Evolutionary conservation across 148 eudicot genomes (phyloP).

Genomic region (Beta vulgaris): DNA sequence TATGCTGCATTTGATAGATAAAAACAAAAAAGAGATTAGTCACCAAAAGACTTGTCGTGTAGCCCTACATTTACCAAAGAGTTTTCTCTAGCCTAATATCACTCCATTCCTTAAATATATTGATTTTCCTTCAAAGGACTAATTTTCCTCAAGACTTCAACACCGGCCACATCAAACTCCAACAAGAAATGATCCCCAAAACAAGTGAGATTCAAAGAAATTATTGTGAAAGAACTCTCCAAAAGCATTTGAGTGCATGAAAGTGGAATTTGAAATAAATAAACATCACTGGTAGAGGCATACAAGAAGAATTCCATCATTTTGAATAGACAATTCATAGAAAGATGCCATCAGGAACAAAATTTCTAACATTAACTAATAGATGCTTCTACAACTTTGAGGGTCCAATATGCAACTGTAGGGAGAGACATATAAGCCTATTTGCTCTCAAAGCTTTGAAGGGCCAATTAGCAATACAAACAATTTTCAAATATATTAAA

Average conservation of each 20-base stretch:
- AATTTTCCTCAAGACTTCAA: neutral
- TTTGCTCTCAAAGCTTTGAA: neutral
- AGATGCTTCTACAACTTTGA: no score
- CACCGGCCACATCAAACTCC: neutral
- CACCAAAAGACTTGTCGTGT: neutral
- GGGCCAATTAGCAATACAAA: neutral
- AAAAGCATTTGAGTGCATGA: no score
- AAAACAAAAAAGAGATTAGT: neutral
- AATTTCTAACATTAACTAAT: no score
- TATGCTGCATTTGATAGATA: constrained; percentile 51
- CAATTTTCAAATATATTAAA: neutral
- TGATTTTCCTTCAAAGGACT: neutral
- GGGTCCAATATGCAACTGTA: no score
- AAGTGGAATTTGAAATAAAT: no score
- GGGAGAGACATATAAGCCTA: neutral
- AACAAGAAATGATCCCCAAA: neutral
- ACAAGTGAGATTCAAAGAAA: neutral
- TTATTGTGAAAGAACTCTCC: neutral
- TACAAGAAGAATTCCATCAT: no score
- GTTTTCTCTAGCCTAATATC: neutral
- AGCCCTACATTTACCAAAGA: neutral
- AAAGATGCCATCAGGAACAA: no score
- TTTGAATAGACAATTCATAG: no score
- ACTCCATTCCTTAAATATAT: neutral
- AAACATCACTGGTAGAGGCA: no score